These are phyloP conservation scores for Globisporangium splendens DNA, from an alignment of 352 stramenopile species.

Conservation along the genomic window DNA sequence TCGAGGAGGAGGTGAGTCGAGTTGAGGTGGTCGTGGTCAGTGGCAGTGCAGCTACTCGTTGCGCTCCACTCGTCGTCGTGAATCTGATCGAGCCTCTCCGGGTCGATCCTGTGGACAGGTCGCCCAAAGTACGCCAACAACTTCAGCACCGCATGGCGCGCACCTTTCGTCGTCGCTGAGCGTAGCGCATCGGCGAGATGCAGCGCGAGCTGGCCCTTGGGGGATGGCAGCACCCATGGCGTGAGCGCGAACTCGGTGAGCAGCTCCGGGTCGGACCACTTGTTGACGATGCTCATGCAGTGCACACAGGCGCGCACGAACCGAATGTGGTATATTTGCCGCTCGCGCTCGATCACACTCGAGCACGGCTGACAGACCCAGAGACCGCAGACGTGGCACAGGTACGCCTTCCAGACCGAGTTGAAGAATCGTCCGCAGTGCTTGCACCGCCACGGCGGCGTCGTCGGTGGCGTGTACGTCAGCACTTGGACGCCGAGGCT, in stretches of 20 bases:
- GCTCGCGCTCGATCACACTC: slow-evolving; percentile 49
- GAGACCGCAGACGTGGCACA: slow-evolving; percentile 51
- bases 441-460: slow-evolving; percentile 25
- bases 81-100: slow-evolving; percentile 29
- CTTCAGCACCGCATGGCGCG: slow-evolving; percentile 27
- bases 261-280: slow-evolving; percentile 39
- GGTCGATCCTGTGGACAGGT: slow-evolving; percentile 17
- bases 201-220: slow-evolving; percentile 38
- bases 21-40: slow-evolving; percentile 7
- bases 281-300: slow-evolving; percentile 48
- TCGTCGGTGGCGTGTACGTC: slow-evolving; percentile 16
- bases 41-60: slow-evolving; percentile 12
- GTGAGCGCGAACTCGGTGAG: slow-evolving; percentile 23
- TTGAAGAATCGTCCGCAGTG: slow-evolving; percentile 46
- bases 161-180: slow-evolving; percentile 16
- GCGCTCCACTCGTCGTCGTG: slow-evolving; percentile 34
- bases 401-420: slow-evolving; percentile 36
- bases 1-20: slow-evolving; percentile 16
- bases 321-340: slow-evolving; percentile 35
- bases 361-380: slow-evolving; percentile 54
- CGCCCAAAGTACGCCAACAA: slow-evolving; percentile 32
- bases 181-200: slow-evolving; percentile 42
- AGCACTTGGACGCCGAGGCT: slow-evolving; percentile 52
- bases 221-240: slow-evolving; percentile 30
- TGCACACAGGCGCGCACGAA: slow-evolving; percentile 45